Conservation (phyloP, 1,284 basidiomycete species). For the Leccinum cinnamomeum region DNA sequence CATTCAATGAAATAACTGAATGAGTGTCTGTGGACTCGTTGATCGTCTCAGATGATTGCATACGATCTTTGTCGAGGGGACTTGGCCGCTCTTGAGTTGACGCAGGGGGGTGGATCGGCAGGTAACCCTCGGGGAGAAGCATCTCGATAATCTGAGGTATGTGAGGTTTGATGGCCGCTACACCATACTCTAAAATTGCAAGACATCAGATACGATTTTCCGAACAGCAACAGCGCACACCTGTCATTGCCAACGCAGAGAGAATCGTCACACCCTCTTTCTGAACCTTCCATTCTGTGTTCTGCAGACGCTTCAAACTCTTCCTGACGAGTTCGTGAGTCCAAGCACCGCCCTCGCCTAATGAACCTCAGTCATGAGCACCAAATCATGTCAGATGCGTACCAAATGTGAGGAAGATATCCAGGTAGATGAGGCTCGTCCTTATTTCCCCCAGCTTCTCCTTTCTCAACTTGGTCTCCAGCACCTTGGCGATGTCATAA, state of each 20-base stretch:
- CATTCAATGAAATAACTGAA: neutral
- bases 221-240: slow-evolving; percentile 1
- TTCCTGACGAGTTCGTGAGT: slow-evolving; percentile 12
- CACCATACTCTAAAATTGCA: slow-evolving; percentile 18
- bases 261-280: slow-evolving; percentile 27
- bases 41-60: neutral
- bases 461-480: slow-evolving; percentile 17
- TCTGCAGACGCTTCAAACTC: slow-evolving; percentile 13
- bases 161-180: slow-evolving; percentile 4
- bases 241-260: slow-evolving; percentile 24
- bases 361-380: neutral
- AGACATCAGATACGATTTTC: neutral
- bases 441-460: slow-evolving; percentile 18
- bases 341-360: slow-evolving; percentile 11
- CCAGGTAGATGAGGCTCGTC: slow-evolving; percentile 26
- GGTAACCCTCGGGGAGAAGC: slow-evolving; percentile 7
- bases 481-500: slow-evolving; percentile 17
- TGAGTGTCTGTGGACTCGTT: neutral
- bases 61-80: neutral
- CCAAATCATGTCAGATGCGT: neutral
- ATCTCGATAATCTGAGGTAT: slow-evolving; percentile 20
- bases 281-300: slow-evolving; percentile 19
- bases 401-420: slow-evolving; percentile 26
- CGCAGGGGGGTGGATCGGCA: slow-evolving; percentile 3
- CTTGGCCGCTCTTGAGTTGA: neutral